Evolutionary conservation across 768 basidiomycete species (phyloP).

Genomic region (Boletus huronensis): DNA sequence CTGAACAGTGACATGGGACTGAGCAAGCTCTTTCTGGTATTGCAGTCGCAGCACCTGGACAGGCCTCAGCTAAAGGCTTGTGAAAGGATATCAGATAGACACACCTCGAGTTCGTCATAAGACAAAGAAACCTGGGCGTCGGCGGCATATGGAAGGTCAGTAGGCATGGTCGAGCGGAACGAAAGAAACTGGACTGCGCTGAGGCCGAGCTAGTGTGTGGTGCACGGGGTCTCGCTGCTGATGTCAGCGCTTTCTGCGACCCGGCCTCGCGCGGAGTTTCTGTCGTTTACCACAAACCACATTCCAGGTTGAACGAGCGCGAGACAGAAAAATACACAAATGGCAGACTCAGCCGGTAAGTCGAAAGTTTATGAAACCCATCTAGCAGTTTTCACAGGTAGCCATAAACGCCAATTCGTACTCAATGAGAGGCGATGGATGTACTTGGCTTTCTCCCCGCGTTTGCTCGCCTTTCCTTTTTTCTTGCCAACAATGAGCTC

Average conservation of each 20-base stretch:
- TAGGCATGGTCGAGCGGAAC: slow-evolving; percentile 46
- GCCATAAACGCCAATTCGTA: slow-evolving; percentile 28
- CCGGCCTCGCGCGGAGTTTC: slow-evolving; percentile 16
- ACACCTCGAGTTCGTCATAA: slow-evolving; percentile 86
- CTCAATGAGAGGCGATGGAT: slow-evolving; percentile 32
- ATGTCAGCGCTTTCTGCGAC: slow-evolving; percentile 21
- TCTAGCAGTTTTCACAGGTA: slow-evolving; percentile 27
- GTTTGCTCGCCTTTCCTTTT: slow-evolving; percentile 30
- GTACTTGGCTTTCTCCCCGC: slow-evolving; percentile 34
- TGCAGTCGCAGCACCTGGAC: slow-evolving; percentile 77
- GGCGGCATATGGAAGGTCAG: slow-evolving; percentile 92
- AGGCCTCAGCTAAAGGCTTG: neutral
- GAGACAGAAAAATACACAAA: slow-evolving; percentile 23
- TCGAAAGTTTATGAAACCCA: slow-evolving; percentile 15
- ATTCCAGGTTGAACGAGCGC: slow-evolving; percentile 8
- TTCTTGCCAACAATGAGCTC: slow-evolving; percentile 54
- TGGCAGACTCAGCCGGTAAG: slow-evolving; percentile 61
- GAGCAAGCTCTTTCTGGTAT: slow-evolving; percentile 82
- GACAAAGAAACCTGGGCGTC: slow-evolving; percentile 88
- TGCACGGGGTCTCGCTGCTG: slow-evolving; percentile 24
- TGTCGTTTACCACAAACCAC: slow-evolving; percentile 25
- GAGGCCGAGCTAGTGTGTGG: neutral
- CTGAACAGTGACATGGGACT: slow-evolving; percentile 85
- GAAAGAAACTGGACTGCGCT: slow-evolving; percentile 14
- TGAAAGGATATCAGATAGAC: neutral